A percentile compares a stretch with the other conserved stretches of the same genome.
Evolutionary conservation across 1,139 yeast species (phyloP).

Genomic region (Sugiyamaella novakii): DNA sequence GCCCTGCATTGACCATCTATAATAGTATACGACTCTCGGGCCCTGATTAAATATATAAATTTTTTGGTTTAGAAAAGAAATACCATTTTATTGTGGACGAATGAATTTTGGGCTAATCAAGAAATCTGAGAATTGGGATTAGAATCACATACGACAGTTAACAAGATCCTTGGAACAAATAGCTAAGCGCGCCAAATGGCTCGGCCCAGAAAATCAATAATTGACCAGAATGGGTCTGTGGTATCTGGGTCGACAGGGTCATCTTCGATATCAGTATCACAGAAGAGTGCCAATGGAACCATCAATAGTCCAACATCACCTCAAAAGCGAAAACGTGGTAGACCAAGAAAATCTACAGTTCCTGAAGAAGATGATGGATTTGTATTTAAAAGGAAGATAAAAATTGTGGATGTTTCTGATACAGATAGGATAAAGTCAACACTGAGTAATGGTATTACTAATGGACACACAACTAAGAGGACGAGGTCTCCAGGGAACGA

Average conservation of each 20-base stretch:
- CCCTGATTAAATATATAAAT: too few relatives aligned
- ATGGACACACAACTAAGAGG: not conserved
- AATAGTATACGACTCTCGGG: too few relatives aligned
- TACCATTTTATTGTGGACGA: too few relatives aligned
- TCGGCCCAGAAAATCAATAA: conserved; percentile 15
- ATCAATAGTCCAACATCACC: not conserved
- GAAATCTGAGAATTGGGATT: too few relatives aligned
- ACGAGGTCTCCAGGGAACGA: too few relatives aligned
- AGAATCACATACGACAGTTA: too few relatives aligned
- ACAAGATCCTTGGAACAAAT: too few relatives aligned
- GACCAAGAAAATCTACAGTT: conserved; percentile 9
- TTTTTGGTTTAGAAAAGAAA: not conserved
- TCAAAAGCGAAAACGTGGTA: conserved; percentile 2
- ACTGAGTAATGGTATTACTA: not conserved
- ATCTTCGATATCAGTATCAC: not conserved
- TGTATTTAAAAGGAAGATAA: conserved; percentile 26
- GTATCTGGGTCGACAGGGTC: not conserved
- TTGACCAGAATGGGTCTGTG: conserved; percentile 12
- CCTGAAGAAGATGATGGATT: conserved; percentile 31
- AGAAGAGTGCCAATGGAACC: not conserved
- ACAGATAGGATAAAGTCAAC: too few relatives aligned
- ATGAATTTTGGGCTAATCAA: too few relatives aligned
- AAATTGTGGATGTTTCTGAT: too few relatives aligned
- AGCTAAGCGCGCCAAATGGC: too few relatives aligned
- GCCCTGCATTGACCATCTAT: conserved; percentile 12